Conservation (phyloP, 2,329 filamentous ascomycete genomes). For the Didymellaceae sp. region DNA sequence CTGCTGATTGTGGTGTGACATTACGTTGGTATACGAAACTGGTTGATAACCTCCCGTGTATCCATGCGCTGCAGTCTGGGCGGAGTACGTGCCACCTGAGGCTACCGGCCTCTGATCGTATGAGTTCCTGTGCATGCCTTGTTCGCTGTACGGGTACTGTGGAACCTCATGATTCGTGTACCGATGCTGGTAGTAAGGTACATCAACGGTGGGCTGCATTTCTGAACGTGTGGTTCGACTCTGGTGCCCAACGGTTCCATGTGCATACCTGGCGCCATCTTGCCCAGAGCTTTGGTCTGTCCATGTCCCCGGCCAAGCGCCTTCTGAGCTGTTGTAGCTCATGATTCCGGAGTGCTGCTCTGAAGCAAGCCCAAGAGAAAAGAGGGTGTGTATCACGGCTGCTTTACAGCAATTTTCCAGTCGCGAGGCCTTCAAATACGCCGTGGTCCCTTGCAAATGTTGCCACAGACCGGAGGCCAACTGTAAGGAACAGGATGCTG, state of each 20-base stretch:
- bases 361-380: not conserved
- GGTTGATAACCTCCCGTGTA: not conserved
- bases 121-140: not conserved
- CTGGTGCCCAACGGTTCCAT: not conserved
- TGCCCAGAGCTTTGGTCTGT: constrained; percentile 1
- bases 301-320: constrained; percentile 1
- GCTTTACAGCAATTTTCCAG: no score
- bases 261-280: not conserved
- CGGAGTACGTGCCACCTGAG: not conserved
- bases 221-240: not conserved
- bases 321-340: not conserved
- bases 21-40: not conserved
- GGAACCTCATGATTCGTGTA: not conserved
- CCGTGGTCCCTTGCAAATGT: constrained; percentile 2
- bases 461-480: not conserved
- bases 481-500: constrained; percentile 1
- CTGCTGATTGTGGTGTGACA: not conserved
- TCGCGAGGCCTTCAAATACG: not conserved
- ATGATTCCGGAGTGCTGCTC: not conserved
- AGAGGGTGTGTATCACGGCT: not conserved
- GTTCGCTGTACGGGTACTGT: not conserved
- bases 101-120: not conserved
- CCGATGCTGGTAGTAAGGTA: not conserved
- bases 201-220: not conserved
- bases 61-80: not conserved